Evolutionary conservation across 2,329 filamentous ascomycete species (phyloP).

Genomic region (Aaosphaeria arxii): DNA sequence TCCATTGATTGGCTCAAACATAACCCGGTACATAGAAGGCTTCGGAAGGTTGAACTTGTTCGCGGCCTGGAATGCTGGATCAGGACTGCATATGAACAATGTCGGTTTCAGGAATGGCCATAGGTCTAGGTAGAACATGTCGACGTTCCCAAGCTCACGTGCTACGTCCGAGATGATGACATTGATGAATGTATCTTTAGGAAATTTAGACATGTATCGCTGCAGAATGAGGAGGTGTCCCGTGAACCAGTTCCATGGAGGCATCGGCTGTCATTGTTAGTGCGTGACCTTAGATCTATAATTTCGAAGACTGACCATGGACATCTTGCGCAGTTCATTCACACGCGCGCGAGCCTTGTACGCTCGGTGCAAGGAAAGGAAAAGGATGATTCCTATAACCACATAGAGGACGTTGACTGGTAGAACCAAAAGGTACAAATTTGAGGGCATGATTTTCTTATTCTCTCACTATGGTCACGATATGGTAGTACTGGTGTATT

Average conservation of each 20-base stretch:
- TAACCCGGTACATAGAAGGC: slow-evolving; percentile 1
- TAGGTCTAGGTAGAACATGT: slow-evolving; percentile 9
- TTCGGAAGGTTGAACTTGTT: slow-evolving; percentile 7
- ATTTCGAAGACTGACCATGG: too few species aligned
- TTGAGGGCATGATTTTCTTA: too few species aligned
- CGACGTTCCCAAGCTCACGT: slow-evolving; percentile 1
- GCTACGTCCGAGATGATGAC: slow-evolving; percentile 3
- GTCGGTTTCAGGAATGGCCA: slow-evolving; percentile 14
- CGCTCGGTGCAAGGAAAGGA: too few species aligned
- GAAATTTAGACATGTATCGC: slow-evolving; percentile 2
- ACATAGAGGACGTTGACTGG: too few species aligned
- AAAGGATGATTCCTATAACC: too few species aligned
- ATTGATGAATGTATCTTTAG: slow-evolving; percentile 5
- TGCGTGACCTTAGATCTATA: too few species aligned
- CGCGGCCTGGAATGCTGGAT: slow-evolving; percentile 5
- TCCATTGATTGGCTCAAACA: slow-evolving; percentile 11
- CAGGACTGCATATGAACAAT: slow-evolving; percentile 9
- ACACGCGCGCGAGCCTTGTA: too few species aligned
- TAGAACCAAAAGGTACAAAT: too few species aligned
- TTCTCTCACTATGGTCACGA: too few species aligned
- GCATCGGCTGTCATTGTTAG: too few species aligned
- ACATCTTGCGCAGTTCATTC: too few species aligned
- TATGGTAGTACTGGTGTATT: too few species aligned
- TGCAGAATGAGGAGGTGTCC: slow-evolving; percentile 6
- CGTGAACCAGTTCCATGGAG: slow-evolving; percentile 7